Evolutionary conservation across 23 red algal genomes (phyloP), one percentile per base, ranked within the genome.

Genomic region (Agarophyton chilense): DNA sequence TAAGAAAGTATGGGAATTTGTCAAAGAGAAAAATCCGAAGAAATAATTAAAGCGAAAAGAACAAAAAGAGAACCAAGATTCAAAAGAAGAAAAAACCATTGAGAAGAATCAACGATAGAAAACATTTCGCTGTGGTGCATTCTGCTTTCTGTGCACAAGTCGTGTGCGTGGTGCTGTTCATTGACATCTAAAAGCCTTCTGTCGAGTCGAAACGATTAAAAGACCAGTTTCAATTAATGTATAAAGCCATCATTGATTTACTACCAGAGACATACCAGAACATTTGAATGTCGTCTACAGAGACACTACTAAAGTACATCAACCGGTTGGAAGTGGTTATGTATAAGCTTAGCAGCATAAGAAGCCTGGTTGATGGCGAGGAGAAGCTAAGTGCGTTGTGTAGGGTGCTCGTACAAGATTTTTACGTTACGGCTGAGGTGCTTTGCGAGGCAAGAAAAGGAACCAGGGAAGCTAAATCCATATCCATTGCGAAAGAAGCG

Each of bases 231-330:
- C 1, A 49, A 52, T 47, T 52, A 2, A 13, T 76, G 3, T 76
- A 33, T 14, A 14, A 76, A 38, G 71, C 71, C 44, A 28, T 1
- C 18, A 49, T 76, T 49, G 50, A 58, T 13, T 1, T 13, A 25
- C 29, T 81, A 0, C 1, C 36, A 19, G 28, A 81, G 21, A 14
- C 26, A 0, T 2, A 81, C 29, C 77, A 81, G 51, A 31, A 55
- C 24, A 35, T 41, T 11, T 0, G 29, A 0, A 81, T 57, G 77
- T 13, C 18, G 11, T 19, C 47, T 32, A 32, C 44, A 4, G 51
- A 81, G 28, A 81, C 13, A 5, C 17, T 81, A 10, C 10, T 81
- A 32, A 32, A 81, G 49, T 81, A 81, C 52, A 54, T 81, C n/a
- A 81, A 81, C 77, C 47, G 77, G 5, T 39, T 77, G 41, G 41